Conservation (phyloP, 2,329 filamentous ascomycete genomes). For the Botrytis paeoniae region DNA sequence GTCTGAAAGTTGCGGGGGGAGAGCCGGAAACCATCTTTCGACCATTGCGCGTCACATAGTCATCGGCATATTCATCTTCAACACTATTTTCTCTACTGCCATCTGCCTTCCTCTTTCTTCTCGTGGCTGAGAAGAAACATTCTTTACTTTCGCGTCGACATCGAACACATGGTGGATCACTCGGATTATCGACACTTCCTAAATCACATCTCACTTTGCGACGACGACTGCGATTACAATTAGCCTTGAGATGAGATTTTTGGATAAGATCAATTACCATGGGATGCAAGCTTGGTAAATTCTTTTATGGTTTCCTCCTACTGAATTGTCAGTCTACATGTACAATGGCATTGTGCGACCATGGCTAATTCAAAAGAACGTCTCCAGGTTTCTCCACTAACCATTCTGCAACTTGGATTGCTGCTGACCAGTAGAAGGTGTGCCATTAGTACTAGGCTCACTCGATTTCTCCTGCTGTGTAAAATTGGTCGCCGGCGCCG, state of each 20-base stretch:
- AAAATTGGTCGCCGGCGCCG: conserved; percentile 10
- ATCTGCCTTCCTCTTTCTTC: conserved; percentile 82
- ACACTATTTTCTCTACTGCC: conserved; percentile 50
- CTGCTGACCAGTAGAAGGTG: conserved; percentile 12
- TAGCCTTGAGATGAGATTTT: background rate
- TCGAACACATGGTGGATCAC: conserved; percentile 89
- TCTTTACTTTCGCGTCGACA: conserved; percentile 94
- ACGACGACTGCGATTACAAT: conserved; percentile 40
- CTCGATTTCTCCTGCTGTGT: conserved; percentile 16
- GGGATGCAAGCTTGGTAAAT: conserved; percentile 48
- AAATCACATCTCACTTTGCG: conserved; percentile 57
- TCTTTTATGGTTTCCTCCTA: conserved; percentile 17
- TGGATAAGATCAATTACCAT: conserved; percentile 31
- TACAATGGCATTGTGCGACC: conserved; percentile 8
- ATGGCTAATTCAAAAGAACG: background rate
- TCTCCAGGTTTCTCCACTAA: background rate
- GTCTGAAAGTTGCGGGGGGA: conserved; percentile 35
- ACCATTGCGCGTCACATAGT: conserved; percentile 71
- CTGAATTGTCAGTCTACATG: conserved; percentile 2
- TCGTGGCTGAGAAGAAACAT: conserved; percentile 93
- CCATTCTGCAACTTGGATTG: conserved; percentile 13
- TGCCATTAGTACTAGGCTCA: conserved; percentile 5
- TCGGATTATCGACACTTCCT: conserved; percentile 82
- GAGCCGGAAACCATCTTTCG: conserved; percentile 60
- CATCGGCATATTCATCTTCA: conserved; percentile 45